Conservation (phyloP, 148 eudicot species). For the Camellia granthamiana region DNA sequence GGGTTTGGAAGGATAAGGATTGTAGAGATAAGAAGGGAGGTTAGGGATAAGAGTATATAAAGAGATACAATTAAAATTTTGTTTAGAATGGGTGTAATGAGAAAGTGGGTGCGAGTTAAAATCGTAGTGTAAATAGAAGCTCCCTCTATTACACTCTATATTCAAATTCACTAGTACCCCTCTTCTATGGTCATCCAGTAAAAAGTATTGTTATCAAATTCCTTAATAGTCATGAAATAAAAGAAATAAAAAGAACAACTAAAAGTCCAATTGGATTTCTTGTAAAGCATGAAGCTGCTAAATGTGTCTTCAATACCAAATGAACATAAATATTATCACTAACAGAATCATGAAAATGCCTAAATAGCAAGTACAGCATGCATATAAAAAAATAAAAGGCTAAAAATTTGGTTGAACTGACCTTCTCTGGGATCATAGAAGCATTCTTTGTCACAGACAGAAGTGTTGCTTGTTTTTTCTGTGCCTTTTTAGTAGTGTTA, state of each 20-base stretch:
- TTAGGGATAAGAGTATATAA: too few relatives aligned
- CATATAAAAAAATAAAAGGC: background rate
- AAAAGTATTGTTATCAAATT: background rate
- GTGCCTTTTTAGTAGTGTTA: constrained; percentile 34
- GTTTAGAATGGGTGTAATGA: too few relatives aligned
- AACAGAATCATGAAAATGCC: background rate
- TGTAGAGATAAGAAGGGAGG: too few relatives aligned
- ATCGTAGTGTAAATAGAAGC: too few relatives aligned
- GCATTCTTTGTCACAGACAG: constrained; percentile 51
- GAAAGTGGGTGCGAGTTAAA: too few relatives aligned
- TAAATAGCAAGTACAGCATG: background rate
- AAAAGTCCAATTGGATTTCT: background rate
- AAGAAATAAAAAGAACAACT: background rate
- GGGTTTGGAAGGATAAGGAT: too few relatives aligned
- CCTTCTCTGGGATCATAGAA: constrained; percentile 84
- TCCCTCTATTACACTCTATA: too few relatives aligned
- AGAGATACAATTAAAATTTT: too few relatives aligned
- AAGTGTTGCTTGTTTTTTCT: constrained; percentile 44
- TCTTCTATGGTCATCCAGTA: background rate
- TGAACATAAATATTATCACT: background rate
- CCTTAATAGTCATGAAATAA: background rate
- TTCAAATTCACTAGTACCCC: background rate
- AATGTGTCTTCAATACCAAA: constrained; percentile 12
- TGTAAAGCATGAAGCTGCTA: background rate
- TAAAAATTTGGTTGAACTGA: constrained; percentile 18